Evolutionary conservation across 306 rosid genomes (phyloP), one percentile per base, ranked within the genome.

Genomic region (Prunus salicina): DNA sequence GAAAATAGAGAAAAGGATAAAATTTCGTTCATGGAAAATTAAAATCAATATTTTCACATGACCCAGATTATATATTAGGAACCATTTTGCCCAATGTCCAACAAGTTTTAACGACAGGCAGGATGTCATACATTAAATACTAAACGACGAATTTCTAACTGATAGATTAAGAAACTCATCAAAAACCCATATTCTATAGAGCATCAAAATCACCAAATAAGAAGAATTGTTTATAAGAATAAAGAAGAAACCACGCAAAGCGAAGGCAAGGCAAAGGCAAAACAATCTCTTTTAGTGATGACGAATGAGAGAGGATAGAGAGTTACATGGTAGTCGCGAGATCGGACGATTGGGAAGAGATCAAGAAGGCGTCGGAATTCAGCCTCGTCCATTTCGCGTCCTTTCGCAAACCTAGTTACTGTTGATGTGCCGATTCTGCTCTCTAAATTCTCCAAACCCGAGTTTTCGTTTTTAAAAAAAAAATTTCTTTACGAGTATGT

Each of bases 361-460:
- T 91, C 85, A 25, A 94, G 91, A 78, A 90, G 84, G 51, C 91
- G 91, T 78, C 86, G 89, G 60, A 94, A 94, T 83, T 94, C 97
- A 73, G 72, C 52, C 80, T 91, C 91, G 69, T 91, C 98, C 97
- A 94, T 91, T 63, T 75, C 64, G 76, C 41, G 71, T 52, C 43
- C n/a, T 47, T 13, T 62, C 19, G 12, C 11, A 15, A 15, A 6
- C 4, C 30, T 28, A 28, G 2, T 15, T 62, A 7, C 43, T 7
- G 13, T 41, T 25, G 3, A 25, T 12, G 38, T 60, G 64, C 16
- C 12, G 38, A 60, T 25, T 60, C 34, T 2, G 3, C 27, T 56
- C 2, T 25, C 4, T 28, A 6, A 60, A 60, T 12, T 25, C 28
- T 20, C 34, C 2, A 60, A 25, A 13, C 12, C 15, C 24, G 12